Percentiles rank a stretch among this genome's conserved stretches.
phyloP scores from a whole-genome alignment of 345 rosid species.

The Brassica rapa region DNA sequence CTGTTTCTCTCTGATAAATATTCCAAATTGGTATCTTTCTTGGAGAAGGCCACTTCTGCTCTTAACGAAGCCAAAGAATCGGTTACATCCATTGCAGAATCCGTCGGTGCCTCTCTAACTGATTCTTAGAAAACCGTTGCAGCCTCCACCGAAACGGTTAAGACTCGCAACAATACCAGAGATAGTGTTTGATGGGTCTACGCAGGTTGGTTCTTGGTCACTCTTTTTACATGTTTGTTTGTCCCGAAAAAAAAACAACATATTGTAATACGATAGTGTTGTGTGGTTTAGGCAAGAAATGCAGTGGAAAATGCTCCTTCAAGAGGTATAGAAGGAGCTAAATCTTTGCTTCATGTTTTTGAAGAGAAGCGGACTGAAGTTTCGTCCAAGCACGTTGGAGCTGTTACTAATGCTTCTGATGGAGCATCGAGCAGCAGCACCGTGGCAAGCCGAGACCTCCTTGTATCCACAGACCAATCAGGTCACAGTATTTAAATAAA shows the following conservation, averaged over 20 bases:
- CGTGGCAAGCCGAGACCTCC: not conserved
- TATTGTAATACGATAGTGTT: not conserved
- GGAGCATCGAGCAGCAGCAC: not conserved
- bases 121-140: conserved; percentile 29
- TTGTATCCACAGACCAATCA: not conserved
- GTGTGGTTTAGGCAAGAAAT: not conserved
- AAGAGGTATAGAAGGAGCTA: not conserved
- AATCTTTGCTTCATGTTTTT: not conserved
- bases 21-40: conserved; percentile 26
- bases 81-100: conserved; percentile 19
- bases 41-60: conserved; percentile 33
- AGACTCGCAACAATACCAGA: not conserved
- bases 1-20: conserved; percentile 25
- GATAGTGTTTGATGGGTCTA: not conserved
- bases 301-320: not conserved
- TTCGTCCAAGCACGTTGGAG: not conserved
- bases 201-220: not conserved
- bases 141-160: conserved; percentile 20
- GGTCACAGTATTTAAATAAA: not conserved
- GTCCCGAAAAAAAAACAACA: not conserved
- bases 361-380: not conserved
- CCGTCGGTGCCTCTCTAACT: conserved; percentile 14
- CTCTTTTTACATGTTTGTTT: not conserved
- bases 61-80: conserved; percentile 28
- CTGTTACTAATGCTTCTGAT: not conserved